Evolutionary conservation across 768 basidiomycete genomes (phyloP).

Genomic region (Mrakia blollopis): DNA sequence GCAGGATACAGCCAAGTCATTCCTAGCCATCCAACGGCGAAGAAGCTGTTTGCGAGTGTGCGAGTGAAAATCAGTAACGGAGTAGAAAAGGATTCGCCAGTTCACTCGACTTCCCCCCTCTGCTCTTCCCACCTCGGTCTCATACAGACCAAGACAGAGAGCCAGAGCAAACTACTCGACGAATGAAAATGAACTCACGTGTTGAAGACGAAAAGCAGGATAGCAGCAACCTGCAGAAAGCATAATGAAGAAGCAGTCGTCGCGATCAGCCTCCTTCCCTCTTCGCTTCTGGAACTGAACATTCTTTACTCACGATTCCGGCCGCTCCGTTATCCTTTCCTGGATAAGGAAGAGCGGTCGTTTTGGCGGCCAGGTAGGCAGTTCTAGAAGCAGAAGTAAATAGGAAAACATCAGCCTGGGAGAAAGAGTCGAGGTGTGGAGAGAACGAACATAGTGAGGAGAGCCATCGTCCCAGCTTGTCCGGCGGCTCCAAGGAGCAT

Average conservation of each 20-base stretch:
- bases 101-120: too few species aligned
- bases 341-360: neutral
- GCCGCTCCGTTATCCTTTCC: conserved; percentile 50
- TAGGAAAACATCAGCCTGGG: too few species aligned
- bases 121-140: too few species aligned
- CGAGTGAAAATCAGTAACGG: too few species aligned
- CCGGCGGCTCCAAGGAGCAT: conserved; percentile 37
- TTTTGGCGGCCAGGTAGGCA: neutral
- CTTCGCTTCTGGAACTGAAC: neutral
- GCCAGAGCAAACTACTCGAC: too few species aligned
- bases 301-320: conserved; percentile 51
- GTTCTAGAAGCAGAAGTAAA: neutral
- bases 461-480: conserved; percentile 52
- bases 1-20: conserved; percentile 72
- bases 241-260: too few species aligned
- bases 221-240: conserved; percentile 44
- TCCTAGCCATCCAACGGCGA: conserved; percentile 65
- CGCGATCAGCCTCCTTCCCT: too few species aligned
- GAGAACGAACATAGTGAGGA: conserved; percentile 50
- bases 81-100: too few species aligned
- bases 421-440: too few species aligned
- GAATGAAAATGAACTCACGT: too few species aligned
- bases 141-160: too few species aligned
- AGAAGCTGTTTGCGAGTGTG: too few species aligned
- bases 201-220: conserved; percentile 65